phyloP scores from a whole-genome alignment of 306 rosid genomes.

The Vigna hirtella region DNA sequence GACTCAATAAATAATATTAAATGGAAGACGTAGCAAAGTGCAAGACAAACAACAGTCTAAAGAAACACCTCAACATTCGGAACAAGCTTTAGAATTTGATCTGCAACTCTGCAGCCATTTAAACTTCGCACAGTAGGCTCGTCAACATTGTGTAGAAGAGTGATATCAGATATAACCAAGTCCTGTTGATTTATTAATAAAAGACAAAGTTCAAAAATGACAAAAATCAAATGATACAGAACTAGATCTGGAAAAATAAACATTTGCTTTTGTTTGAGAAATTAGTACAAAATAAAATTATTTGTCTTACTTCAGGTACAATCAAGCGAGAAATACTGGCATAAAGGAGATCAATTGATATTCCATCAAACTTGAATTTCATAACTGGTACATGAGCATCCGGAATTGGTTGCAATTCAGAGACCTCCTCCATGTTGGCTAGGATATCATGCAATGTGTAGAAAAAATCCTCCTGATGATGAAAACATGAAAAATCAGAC shows the following conservation, averaged over 20 bases:
- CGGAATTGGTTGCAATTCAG: conserved; percentile 88
- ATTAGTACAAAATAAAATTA: neutral
- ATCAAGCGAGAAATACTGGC: conserved; percentile 84
- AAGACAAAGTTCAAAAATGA: conserved; percentile 27
- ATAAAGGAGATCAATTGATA: conserved; percentile 88
- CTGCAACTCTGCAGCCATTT: conserved; percentile 99
- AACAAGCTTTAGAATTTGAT: conserved; percentile 95
- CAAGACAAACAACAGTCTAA: neutral
- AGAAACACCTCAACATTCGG: conserved; percentile 80
- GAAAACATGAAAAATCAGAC: neutral
- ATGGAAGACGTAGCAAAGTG: neutral
- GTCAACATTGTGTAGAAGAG: conserved; percentile 75
- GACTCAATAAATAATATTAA: neutral
- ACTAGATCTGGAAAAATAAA: neutral
- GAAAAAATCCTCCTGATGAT: conserved; percentile 82
- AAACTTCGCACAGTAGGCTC: conserved; percentile 95
- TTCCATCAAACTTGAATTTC: conserved; percentile 89
- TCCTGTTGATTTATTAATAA: conserved; percentile 60
- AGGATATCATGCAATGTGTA: conserved; percentile 75
- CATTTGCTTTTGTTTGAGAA: neutral
- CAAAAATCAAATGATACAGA: neutral
- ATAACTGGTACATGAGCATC: conserved; percentile 97
- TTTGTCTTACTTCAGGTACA: conserved; percentile 78
- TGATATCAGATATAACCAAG: conserved; percentile 76
- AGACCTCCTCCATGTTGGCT: conserved; percentile 72